Evolutionary conservation across 768 basidiomycete species (phyloP), one percentile per base, ranked within the genome.

Genomic region (Lentinus tigrinus): DNA sequence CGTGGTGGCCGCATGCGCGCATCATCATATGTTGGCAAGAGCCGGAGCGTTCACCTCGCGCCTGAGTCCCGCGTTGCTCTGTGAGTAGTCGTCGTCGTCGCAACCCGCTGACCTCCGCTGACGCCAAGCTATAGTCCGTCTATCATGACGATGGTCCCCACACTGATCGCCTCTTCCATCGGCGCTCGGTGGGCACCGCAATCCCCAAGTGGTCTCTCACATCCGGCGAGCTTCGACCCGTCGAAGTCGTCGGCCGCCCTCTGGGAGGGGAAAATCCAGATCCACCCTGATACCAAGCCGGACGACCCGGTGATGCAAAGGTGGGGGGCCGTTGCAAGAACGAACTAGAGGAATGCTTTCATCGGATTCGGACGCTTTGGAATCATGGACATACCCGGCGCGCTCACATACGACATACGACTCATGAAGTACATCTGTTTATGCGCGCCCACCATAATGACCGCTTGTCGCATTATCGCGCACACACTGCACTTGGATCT

Each of bases 1-100:
- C 90, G 95, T 52, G 95, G 96, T 36, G 95, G 87, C n/a, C 88
- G 95, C 57, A 73, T 94, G 46, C 85, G 91, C 36, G 87, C 89
- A 4, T 93, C 92, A 2, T 89, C 88, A 3, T 90, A 95, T 65
- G 91, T 95, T 39, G 78, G 84, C 68, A 92, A 90, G 77, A 91
- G 88, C 60, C 83, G 93, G n/a, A 80, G 81, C 54, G 70, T 81
- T 24, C 81, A 74, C 47, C 71, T 83, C 39, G 75, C 83, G 26
- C 76, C 80, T 21, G 78, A 80, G 48, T 73, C 77, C 27, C 75
- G 65, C 59, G 74, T 73, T 26, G 66, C 76, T 56, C 65, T 86
- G 75, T 80, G 68, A 67, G 81, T 85, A 6, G 13, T 60, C 21
- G 42, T 39, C 14, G 16, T 42, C 8, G 21, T 62, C 24, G 60